These are phyloP conservation scores for Saccharata proteae DNA, from an alignment of 2,329 filamentous ascomycete genomes.

Conservation along the genomic window DNA sequence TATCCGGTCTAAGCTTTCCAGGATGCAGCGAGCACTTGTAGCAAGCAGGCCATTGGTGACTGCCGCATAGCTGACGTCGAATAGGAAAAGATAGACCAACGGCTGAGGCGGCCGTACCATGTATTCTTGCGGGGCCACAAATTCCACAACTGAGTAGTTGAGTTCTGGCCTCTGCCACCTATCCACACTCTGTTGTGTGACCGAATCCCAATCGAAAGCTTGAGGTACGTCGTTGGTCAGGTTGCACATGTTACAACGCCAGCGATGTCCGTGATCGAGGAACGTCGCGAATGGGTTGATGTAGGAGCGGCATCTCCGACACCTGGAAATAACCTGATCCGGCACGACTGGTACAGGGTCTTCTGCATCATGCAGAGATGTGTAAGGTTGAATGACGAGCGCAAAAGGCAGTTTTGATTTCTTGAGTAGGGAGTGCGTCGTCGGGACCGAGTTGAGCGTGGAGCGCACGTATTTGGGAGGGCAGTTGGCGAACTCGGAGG, in stretches of 20 bases:
- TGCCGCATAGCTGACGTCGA: constrained; percentile 85
- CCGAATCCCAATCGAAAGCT: constrained; percentile 95
- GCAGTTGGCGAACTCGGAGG: constrained; percentile 84
- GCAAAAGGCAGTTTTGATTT: constrained; percentile 95
- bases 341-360: constrained; percentile 84
- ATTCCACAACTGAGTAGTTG: constrained; percentile 94
- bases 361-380: constrained; percentile 81
- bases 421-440: constrained; percentile 83
- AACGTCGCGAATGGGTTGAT: constrained; percentile 98
- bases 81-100: constrained; percentile 86
- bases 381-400: constrained; percentile 92
- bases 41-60: constrained; percentile 85
- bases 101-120: constrained; percentile 97
- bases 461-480: constrained; percentile 89
- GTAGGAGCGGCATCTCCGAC: constrained; percentile 88
- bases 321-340: constrained; percentile 94
- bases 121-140: constrained; percentile 96
- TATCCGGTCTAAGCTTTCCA: constrained; percentile 91
- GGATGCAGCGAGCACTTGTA: constrained; percentile 82
- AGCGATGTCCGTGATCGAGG: constrained; percentile 90
- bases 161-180: constrained; percentile 85
- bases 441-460: constrained; percentile 86
- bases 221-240: constrained; percentile 98
- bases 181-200: constrained; percentile 81
- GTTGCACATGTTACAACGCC: constrained; percentile 99